phyloP scores from a whole-genome alignment of 805 yeast species.

The Saturnispora zaruensis region DNA sequence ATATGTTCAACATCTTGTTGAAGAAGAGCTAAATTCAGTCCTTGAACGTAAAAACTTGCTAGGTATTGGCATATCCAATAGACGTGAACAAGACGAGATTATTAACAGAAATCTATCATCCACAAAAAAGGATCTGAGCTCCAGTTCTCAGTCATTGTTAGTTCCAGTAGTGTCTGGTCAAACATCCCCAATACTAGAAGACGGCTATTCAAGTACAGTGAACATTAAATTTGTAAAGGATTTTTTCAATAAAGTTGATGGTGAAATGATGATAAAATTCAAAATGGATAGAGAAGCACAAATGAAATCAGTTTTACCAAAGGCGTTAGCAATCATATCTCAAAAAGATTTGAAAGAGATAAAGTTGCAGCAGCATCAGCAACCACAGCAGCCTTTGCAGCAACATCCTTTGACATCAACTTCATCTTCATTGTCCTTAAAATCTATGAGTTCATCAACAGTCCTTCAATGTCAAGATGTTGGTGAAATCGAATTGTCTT shows the following conservation, averaged over 20 bases:
- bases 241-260: conserved; percentile 14
- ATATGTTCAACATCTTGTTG: conserved; percentile 11
- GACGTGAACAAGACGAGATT: conserved; percentile 13
- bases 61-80: conserved; percentile 5
- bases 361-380: background rate
- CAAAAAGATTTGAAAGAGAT: background rate
- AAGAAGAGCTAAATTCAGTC: conserved; percentile 10
- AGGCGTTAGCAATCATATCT: conserved; percentile 5
- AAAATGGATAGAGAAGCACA: conserved; percentile 8
- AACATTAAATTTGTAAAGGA: conserved; percentile 9
- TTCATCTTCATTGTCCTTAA: conserved; percentile 3
- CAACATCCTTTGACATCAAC: conserved; percentile 1
- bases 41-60: conserved; percentile 11
- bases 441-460: conserved; percentile 3
- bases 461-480: background rate
- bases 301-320: conserved; percentile 12
- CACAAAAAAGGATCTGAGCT: conserved; percentile 1
- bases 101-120: conserved; percentile 9
- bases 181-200: background rate
- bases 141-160: background rate
- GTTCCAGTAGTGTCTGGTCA: conserved; percentile 8
- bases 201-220: background rate
- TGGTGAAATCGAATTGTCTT: conserved; percentile 8
- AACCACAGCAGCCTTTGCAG: background rate
- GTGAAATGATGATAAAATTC: conserved; percentile 5